Percentiles rank a stretch among this genome's conserved stretches.
phyloP scores from a whole-genome alignment of 164 flowering plant species.

The Umbellularia californica region DNA sequence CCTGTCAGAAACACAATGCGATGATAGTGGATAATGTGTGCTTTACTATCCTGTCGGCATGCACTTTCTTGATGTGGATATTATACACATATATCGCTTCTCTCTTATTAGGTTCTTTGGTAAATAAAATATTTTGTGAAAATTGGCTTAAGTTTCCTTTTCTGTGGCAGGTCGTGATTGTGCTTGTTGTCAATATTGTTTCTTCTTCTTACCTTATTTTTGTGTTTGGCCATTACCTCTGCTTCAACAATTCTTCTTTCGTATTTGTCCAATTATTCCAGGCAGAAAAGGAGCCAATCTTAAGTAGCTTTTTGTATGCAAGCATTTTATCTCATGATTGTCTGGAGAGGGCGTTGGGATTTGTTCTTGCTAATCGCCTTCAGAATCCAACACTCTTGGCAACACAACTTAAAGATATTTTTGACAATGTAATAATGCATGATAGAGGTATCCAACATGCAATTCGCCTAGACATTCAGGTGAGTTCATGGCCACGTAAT shows the following conservation, averaged over 20 bases:
- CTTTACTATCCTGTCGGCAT: too few relatives aligned
- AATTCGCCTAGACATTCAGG: slow-evolving; percentile 81
- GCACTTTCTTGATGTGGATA: too few relatives aligned
- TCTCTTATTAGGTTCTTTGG: too few relatives aligned
- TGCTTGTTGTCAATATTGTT: too few relatives aligned
- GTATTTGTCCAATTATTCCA: slow-evolving; percentile 21
- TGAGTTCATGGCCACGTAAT: slow-evolving; percentile 17
- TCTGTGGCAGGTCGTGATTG: too few relatives aligned
- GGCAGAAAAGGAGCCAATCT: slow-evolving; percentile 89
- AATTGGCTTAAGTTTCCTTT: too few relatives aligned
- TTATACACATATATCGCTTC: too few relatives aligned
- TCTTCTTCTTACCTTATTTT: too few relatives aligned
- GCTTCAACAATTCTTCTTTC: neutral
- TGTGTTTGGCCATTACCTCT: too few relatives aligned
- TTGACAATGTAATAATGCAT: slow-evolving; percentile 53
- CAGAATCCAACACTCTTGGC: slow-evolving; percentile 73
- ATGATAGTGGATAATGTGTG: too few relatives aligned
- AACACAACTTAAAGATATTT: slow-evolving; percentile 71
- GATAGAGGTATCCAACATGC: slow-evolving; percentile 62
- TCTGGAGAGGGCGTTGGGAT: slow-evolving; percentile 75
- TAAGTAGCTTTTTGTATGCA: slow-evolving; percentile 84
- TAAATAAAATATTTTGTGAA: too few relatives aligned
- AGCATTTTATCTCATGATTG: slow-evolving; percentile 72
- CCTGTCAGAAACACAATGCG: too few relatives aligned
- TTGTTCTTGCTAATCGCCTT: slow-evolving; percentile 78